Conservation (phyloP, 2,329 filamentous ascomycete species). For the Aureobasidium namibiae region DNA sequence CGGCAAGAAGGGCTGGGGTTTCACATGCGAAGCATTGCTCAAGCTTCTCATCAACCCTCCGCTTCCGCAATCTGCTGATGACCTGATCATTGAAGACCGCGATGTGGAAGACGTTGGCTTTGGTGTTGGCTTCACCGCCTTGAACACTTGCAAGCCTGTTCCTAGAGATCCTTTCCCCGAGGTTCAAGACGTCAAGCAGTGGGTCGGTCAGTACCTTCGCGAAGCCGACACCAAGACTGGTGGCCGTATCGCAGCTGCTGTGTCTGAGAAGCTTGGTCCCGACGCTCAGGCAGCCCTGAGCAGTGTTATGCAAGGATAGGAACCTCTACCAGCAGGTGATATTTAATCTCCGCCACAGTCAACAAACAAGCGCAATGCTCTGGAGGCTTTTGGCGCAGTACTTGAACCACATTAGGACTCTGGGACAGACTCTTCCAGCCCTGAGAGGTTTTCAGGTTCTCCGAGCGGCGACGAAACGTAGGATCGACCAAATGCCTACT, state of each 20-base stretch:
- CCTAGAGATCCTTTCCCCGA: slow-evolving; percentile 78
- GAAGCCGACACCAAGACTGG: slow-evolving; percentile 66
- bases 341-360: neutral
- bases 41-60: slow-evolving; percentile 86
- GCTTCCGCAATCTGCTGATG: slow-evolving; percentile 52
- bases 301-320: slow-evolving; percentile 26
- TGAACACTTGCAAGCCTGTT: slow-evolving; percentile 78
- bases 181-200: slow-evolving; percentile 66
- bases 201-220: slow-evolving; percentile 76
- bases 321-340: neutral
- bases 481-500: neutral
- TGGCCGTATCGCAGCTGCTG: slow-evolving; percentile 63
- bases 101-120: slow-evolving; percentile 95
- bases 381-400: neutral
- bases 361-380: neutral
- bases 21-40: slow-evolving; percentile 81
- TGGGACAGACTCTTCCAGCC: neutral
- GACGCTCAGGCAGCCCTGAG: slow-evolving; percentile 34
- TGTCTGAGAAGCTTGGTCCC: slow-evolving; percentile 56
- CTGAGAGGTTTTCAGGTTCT: neutral
- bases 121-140: slow-evolving; percentile 84
- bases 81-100: slow-evolving; percentile 69
- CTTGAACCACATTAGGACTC: neutral
- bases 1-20: slow-evolving; percentile 74
- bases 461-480: neutral